Evolutionary conservation across 768 basidiomycete genomes (phyloP).

Genomic region (Termitomyces sp.): DNA sequence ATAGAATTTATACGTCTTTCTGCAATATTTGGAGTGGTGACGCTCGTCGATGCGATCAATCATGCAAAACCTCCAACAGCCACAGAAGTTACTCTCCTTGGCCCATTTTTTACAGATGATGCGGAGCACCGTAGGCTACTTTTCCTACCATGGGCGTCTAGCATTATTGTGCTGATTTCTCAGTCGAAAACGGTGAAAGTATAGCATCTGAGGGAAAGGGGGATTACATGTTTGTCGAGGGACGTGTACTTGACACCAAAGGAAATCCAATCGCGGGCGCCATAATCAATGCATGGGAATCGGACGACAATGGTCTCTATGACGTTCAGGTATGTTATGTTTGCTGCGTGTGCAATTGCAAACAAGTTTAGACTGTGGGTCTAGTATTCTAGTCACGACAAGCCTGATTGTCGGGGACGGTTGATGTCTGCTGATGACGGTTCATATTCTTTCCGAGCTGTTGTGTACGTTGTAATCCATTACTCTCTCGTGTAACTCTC

Average conservation of each 20-base stretch:
- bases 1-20: constrained; percentile 84
- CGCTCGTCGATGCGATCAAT: constrained; percentile 71
- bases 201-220: too few relatives aligned
- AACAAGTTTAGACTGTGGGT: not conserved
- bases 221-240: too few relatives aligned
- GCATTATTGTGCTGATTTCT: too few relatives aligned
- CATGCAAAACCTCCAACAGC: constrained; percentile 56
- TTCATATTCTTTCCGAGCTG: constrained; percentile 61
- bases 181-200: too few relatives aligned
- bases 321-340: constrained; percentile 26
- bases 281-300: constrained; percentile 80
- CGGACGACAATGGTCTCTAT: constrained; percentile 53
- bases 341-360: not conserved
- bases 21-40: constrained; percentile 72
- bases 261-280: constrained; percentile 64
- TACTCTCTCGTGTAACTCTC: not conserved
- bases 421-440: constrained; percentile 56
- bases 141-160: constrained; percentile 17
- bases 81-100: constrained; percentile 73
- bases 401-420: constrained; percentile 70
- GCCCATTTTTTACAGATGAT: constrained; percentile 82
- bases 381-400: constrained; percentile 50
- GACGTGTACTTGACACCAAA: constrained; percentile 54
- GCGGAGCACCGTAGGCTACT: constrained; percentile 56
- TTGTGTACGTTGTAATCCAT: constrained; percentile 37